Conservation (phyloP, 2,329 filamentous ascomycete species). For the Alternaria arborescens region DNA sequence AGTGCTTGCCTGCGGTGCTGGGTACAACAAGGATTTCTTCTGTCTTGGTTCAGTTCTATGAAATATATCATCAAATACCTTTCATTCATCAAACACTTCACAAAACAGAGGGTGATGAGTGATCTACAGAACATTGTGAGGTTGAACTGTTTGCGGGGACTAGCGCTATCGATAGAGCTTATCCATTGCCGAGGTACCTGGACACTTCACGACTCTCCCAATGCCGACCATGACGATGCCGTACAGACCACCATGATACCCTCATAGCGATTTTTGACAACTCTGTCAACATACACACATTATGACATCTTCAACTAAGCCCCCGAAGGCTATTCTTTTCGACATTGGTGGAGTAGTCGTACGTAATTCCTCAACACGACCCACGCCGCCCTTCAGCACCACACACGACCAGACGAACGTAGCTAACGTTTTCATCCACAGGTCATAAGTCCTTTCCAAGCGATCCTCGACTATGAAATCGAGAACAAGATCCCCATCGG, state of each 20-base stretch:
- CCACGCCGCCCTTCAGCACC: background rate
- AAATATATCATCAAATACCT: background rate
- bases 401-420: background rate
- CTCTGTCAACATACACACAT: background rate
- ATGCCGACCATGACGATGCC: constrained; percentile 21
- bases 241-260: constrained; percentile 30
- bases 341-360: constrained; percentile 98
- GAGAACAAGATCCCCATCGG: constrained; percentile 79
- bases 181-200: constrained; percentile 36
- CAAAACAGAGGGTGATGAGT: background rate
- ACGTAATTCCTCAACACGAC: constrained; percentile 57
- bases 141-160: background rate
- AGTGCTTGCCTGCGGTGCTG: background rate
- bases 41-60: background rate
- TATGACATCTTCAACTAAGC: constrained; percentile 20
- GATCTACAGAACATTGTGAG: background rate
- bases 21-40: background rate
- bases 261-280: constrained; percentile 7
- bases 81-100: background rate
- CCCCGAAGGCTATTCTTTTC: constrained; percentile 67
- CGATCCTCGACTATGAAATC: constrained; percentile 89
- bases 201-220: constrained; percentile 19
- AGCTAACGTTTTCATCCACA: constrained; percentile 48
- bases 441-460: constrained; percentile 91
- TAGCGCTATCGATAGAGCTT: constrained; percentile 27